Base-by-base conservation (phyloP, 768 basidiomycete genomes). In the Trametes cubensis region DNA sequence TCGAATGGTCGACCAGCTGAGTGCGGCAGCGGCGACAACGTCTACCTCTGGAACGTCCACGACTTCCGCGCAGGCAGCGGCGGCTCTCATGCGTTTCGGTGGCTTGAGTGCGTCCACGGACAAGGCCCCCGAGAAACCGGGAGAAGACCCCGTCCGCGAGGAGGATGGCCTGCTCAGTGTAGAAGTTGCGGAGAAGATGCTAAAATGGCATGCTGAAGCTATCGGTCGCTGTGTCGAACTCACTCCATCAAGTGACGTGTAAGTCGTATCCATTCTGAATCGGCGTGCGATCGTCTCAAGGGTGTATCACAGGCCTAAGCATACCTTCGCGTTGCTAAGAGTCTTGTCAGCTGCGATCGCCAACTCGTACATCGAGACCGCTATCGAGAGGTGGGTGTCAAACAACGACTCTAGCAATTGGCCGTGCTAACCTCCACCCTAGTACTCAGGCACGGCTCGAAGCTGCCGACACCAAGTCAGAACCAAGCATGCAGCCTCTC, bases 201-300 rank as follows among this genome's bases (percentile, higher is more conserved):
- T 98, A 17, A 92, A 87, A 73, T 98, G 96, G 95, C 97, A 99
- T 74, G 96, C 97, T 2, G 97, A 99, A 72, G 93, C 95, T 5
- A 88, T 97, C 28, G 96, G 97, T 4, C 79, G 97, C 67, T 95
- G 94, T 66, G 92, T 95, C 13, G 97, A 98, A 74, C 78, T 99
- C 49, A 95, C 88, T 70, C 75, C 87, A 13, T 70, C 83, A 8
- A 87, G 84, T 45, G 97, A 99, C 69, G 86, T 95, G 94, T 97
- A 70, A 76, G 92, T 80, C 39, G 5, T 6, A 17, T 4, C 20
- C 56, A 11, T n/a, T 50, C 58, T 38, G 55, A 55, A 10, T 30
- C 3, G 5, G 18, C 39, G 18, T 1, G n/a, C 3, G 5, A 13
- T 6, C 10, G 11, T 21, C 17, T 66, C 64, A 38, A 65, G 61